A percentile compares a stretch with the other conserved stretches of the same genome.
These are phyloP conservation scores for Phytophthora cactorum DNA, from an alignment of 352 stramenopile species.

Conservation along the genomic window DNA sequence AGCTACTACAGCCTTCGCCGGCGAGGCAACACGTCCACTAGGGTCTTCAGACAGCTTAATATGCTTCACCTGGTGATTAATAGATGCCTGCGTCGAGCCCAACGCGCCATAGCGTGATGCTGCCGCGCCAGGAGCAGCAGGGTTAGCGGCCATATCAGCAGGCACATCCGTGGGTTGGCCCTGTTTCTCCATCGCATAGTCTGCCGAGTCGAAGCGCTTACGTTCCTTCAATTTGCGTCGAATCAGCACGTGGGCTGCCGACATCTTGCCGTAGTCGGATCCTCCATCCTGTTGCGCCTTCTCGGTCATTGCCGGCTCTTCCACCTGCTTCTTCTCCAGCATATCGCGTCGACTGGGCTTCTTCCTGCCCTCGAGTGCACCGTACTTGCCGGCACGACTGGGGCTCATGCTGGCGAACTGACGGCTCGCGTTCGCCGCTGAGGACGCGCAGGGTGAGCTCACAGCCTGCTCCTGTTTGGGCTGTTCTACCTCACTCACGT, in stretches of 20 bases:
- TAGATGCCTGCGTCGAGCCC: constrained; percentile 29
- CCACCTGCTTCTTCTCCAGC: constrained; percentile 37
- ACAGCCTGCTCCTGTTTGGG: constrained; percentile 13
- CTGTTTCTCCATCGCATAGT: constrained; percentile 78
- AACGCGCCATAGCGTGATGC: constrained; percentile 10
- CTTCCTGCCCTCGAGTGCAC: constrained; percentile 36
- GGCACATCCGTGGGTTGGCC: constrained; percentile 38
- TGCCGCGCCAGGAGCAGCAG: constrained; percentile 2
- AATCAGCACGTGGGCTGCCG: constrained; percentile 75
- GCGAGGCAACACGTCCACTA: constrained; percentile 35
- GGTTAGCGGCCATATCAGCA: constrained; percentile 20
- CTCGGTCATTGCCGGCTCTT: constrained; percentile 8
- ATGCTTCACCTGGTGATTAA: constrained; percentile 77
- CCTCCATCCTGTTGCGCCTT: neutral
- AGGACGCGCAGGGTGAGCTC: constrained; percentile 59
- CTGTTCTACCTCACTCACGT: constrained; percentile 20
- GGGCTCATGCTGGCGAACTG: constrained; percentile 69
- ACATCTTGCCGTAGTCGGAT: constrained; percentile 71
- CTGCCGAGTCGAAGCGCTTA: constrained; percentile 84
- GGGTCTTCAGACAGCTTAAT: constrained; percentile 71
- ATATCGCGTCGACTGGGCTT: constrained; percentile 41
- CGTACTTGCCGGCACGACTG: constrained; percentile 56
- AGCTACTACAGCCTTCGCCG: constrained; percentile 10
- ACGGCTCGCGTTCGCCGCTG: constrained; percentile 7
- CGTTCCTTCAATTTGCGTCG: constrained; percentile 82